Base-by-base conservation (phyloP, 192 early-diverging fungal species). In the Podila horticola region DNA sequence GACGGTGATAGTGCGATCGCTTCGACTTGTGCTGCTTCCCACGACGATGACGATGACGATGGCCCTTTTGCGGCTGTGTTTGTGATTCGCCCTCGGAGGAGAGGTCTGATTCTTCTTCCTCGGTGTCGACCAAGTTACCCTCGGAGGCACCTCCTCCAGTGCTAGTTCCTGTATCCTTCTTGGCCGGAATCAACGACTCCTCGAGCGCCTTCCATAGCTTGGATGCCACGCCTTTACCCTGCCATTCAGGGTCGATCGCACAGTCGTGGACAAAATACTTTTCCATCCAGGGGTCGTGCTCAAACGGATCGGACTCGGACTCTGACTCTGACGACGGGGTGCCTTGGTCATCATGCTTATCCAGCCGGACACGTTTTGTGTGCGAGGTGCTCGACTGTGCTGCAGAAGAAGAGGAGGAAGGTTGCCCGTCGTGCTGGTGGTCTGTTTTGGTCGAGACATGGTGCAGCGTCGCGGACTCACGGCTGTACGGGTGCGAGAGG, bases 181-280 rank as follows among this genome's bases (percentile, higher is more conserved):
- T 20, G 24, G 28, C 3, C 0, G 77, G 71, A 1, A 19, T 49
- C 38, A 81, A 55, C 1, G 77, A 81, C 28, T 72, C 77, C 20
- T 81, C 71, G 7, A 81, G 67, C 20, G 77, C 77, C 49, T 73
- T 81, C 77, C 77, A 81, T 10, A 81, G 51, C 48, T 61, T 72
- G 1, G 45, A 58, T 7, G 71, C 77, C 26, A 81, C 48, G 13
- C 77, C 77, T 19, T 66, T 34, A 4, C 77, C 67, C 6, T 71
- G 52, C 66, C 67, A 81, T 12, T 69, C 66, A 1, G 77, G 77
- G 41, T 81, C 70, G 48, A 81, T 73, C 22, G 77, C 71, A 65
- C 77, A 81, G 20, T 81, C 77, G 17, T 81, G 77, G 52, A 81
- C 52, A 51, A 64, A 73, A 29, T 81, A 81, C 67, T 69, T 73